Evolutionary conservation across 306 rosid species (phyloP).

Genomic region (Gastrolobium villosum): DNA sequence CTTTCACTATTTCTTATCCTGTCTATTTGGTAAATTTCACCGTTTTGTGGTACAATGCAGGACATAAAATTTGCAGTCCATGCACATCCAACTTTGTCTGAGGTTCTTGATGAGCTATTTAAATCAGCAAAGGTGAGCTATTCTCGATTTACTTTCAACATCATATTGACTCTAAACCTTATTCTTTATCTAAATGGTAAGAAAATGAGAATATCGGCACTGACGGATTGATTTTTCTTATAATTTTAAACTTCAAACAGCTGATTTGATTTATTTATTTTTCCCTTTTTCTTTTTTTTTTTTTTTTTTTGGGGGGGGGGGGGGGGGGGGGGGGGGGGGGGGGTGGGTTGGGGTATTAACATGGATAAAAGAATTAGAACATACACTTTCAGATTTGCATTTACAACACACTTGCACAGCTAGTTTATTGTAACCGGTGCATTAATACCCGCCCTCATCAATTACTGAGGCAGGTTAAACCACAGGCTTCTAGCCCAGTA

Average conservation of each 20-base stretch:
- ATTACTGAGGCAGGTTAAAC: slow-evolving; percentile 72
- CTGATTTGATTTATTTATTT: not conserved
- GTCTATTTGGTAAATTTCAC: slow-evolving; percentile 30
- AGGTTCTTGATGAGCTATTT: slow-evolving; percentile 94
- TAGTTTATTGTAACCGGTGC: slow-evolving; percentile 32
- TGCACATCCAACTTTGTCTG: slow-evolving; percentile 97
- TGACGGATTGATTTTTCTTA: not conserved
- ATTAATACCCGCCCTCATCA: slow-evolving; percentile 41
- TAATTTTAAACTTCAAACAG: not conserved
- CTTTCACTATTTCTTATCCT: not conserved
- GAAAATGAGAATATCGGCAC: slow-evolving; percentile 12
- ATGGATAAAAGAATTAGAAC: not conserved
- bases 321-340: not conserved
- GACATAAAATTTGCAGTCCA: slow-evolving; percentile 89
- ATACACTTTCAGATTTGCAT: not conserved
- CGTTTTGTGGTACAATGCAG: slow-evolving; percentile 57
- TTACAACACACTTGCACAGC: slow-evolving; percentile 7
- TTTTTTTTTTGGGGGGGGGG: not conserved
- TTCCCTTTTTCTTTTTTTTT: no score
- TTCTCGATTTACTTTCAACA: slow-evolving; percentile 33
- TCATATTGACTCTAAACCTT: not conserved
- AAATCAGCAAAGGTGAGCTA: slow-evolving; percentile 92
- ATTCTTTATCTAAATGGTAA: not conserved
- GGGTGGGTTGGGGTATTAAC: not conserved
- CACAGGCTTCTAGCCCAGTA: slow-evolving; percentile 68